Base-by-base conservation (phyloP, 2,329 filamentous ascomycete species). In the Gnomoniopsis sp. region DNA sequence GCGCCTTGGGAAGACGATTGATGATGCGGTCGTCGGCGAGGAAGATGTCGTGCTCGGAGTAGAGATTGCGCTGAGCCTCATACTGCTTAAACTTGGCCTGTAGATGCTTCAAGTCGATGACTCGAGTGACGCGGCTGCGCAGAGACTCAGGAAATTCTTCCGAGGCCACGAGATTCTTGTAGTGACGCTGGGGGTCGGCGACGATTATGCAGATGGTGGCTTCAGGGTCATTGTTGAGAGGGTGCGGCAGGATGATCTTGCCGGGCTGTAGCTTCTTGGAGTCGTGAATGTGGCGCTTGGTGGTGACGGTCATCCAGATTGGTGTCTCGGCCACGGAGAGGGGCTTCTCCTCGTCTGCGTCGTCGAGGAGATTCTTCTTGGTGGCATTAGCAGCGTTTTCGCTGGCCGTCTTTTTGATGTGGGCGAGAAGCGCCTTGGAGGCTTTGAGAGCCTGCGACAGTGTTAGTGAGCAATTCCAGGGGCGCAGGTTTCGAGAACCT, bases 21-120 rank as follows among this genome's bases (percentile, higher is more conserved):
- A 88, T 80, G 67, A 99, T 89, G 51, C 95, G 83, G 70, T 96
- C 90, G 72, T 99, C 95, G 54, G 90, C 93, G 58, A 99, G 82
- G 78, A 99, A 98, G 58, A 98, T 78, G 71, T 98, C 95, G 74
- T 97, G 91, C 73, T 96, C 91, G 48, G 86, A 79, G 63, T 88
- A 84, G 38, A 99, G 83, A 73, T 95, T 91, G 64, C 95, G 83
- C 74, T 90, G 87, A 55, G 86, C 86, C 78, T 99, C 95, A 75
- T 91, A 99, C 62, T 89, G 85, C 79, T 89, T 88, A 82, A 89
- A 97, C 78, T 95, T 93, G 66, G 88, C 83, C 70, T 78, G 77
- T 63, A 99, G 80, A 75, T 98, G 96, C 67, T 83, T 82, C 65
- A 93, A 78, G 67, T 92, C 91, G 68, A 98, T 88, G 49, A 99